Evolutionary conservation across 2,329 filamentous ascomycete species (phyloP), one percentile per base, ranked within the genome.

Genomic region (Ascocoryne sarcoides): DNA sequence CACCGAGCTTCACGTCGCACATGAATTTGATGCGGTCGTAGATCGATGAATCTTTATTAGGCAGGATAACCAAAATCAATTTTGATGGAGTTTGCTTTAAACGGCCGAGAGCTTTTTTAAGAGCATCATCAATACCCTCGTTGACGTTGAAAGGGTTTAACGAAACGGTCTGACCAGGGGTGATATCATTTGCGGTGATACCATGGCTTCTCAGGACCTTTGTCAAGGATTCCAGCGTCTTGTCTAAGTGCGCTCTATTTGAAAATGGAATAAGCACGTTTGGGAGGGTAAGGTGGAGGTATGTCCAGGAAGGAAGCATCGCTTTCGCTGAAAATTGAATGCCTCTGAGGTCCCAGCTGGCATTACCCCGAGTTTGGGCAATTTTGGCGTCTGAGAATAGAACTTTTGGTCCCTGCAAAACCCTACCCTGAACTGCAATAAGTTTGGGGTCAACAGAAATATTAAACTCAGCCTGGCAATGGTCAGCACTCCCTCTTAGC

Each of bases 361-460:
- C 83, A 10, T 32, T 33, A 63, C n/a, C n/a, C n/a, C 62, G 1
- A 38, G 46, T 62, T 1, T 37, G 55, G 4, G 69, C 45, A 16
- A 46, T 47, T 10, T 49, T 60, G 2, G 26, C 49, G 12, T 56
- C 51, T 44, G 57, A 47, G 53, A 92, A 93, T 2, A 62, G 55
- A 18, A 93, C 61, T 0, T 49, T 52, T 0, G 86, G 86, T 0
- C 72, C 54, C 0, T 51, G 36, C 0, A 93, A 69, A 32, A 89
- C 71, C 5, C 87, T 77, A 2, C 75, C 87, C 1, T 68, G 67
- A 0, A 93, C 82, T 0, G 81, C 82, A 33, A 93, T 66, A 28
- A 93, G 86, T 89, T 1, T 66, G 54, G 7, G 45, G 43, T 67
- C 69, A 37, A 26, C 43, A n/a, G 37, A 9, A 23, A 30, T 33